These are phyloP conservation scores for Athelia sp. DNA, from an alignment of 1,284 basidiomycete species.

Conservation along the genomic window DNA sequence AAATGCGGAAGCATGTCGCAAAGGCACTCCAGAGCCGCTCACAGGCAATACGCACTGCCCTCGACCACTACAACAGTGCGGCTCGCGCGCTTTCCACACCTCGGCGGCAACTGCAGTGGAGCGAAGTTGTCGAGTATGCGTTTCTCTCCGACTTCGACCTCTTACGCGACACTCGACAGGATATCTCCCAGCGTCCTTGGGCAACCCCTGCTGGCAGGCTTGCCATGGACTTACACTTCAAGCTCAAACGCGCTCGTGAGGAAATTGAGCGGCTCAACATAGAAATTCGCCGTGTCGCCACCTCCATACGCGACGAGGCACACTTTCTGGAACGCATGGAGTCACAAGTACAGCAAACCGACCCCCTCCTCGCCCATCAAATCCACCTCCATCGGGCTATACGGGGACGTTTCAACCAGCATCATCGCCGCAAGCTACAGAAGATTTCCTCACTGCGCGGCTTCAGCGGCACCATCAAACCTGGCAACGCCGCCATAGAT, in stretches of 20 bases:
- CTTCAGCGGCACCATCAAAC: neutral
- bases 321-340: neutral
- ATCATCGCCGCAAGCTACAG: slow-evolving; percentile 2
- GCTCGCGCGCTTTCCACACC: slow-evolving; percentile 15
- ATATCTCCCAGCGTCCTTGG: slow-evolving; percentile 19
- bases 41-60: slow-evolving; percentile 18
- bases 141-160: slow-evolving; percentile 31
- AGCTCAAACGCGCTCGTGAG: slow-evolving; percentile 17
- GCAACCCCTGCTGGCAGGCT: slow-evolving; percentile 12
- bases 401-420: neutral
- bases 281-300: slow-evolving; percentile 18
- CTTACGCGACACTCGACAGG: slow-evolving; percentile 18
- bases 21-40: slow-evolving; percentile 18
- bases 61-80: slow-evolving; percentile 21
- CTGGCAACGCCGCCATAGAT: neutral
- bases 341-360: neutral
- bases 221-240: slow-evolving; percentile 15
- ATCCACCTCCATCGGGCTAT: neutral
- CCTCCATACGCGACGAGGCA: slow-evolving; percentile 18
- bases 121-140: slow-evolving; percentile 22
- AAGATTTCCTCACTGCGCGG: neutral
- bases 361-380: slow-evolving; percentile 7
- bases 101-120: slow-evolving; percentile 18
- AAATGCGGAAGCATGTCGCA: slow-evolving; percentile 20
- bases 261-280: slow-evolving; percentile 19